phyloP scores from a whole-genome alignment of 805 yeast genomes.

The Hanseniaspora thailandica region DNA sequence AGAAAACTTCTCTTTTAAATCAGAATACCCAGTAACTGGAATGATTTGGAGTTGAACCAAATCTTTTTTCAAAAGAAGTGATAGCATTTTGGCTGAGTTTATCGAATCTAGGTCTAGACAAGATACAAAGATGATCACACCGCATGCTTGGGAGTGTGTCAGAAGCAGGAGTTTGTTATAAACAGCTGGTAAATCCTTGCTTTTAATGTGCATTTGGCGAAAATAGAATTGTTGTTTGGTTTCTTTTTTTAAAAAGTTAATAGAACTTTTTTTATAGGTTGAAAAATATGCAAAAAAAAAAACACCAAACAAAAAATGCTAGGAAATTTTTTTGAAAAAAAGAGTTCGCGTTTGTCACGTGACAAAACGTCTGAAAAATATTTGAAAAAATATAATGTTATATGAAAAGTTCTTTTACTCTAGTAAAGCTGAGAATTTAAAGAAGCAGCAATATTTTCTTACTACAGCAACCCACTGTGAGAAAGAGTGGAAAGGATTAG shows the following conservation, averaged over 20 bases:
- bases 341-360: neutral
- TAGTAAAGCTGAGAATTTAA: too few species aligned
- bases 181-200: constrained; percentile 3
- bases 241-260: neutral
- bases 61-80: constrained; percentile 61
- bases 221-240: neutral
- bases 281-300: neutral
- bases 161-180: constrained; percentile 9
- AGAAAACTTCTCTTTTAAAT: constrained; percentile 50
- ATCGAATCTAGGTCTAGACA: constrained; percentile 85
- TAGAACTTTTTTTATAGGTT: neutral
- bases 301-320: neutral
- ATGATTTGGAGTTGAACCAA: constrained; percentile 76
- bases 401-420: too few species aligned
- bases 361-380: neutral
- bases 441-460: too few species aligned
- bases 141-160: constrained; percentile 40
- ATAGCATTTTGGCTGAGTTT: constrained; percentile 72
- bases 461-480: too few species aligned
- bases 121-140: constrained; percentile 74
- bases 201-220: constrained; percentile 13
- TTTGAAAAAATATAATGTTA: too few species aligned
- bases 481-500: too few species aligned
- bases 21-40: constrained; percentile 87
- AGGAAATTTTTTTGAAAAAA: neutral